Percentiles rank a stretch among this genome's conserved stretches.
These are phyloP conservation scores for Pulicaria dysenterica DNA, from an alignment of 129 eudicot genomes.

Conservation along the genomic window DNA sequence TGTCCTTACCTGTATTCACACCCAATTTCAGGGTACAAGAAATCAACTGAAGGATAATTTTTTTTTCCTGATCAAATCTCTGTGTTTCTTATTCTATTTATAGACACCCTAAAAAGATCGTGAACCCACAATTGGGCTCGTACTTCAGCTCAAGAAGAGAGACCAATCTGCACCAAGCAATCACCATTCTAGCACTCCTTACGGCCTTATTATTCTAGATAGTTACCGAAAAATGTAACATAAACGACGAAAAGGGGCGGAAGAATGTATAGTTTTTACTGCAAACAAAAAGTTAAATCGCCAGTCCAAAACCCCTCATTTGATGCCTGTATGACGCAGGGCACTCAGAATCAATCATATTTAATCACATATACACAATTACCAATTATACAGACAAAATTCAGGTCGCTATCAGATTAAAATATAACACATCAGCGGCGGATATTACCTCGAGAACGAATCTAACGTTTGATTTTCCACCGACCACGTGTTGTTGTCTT, in stretches of 20 bases:
- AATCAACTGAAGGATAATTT: too few species aligned
- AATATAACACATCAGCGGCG: background rate
- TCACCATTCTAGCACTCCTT: too few species aligned
- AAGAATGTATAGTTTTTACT: constrained; percentile 20
- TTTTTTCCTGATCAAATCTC: too few species aligned
- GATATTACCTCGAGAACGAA: constrained; percentile 27
- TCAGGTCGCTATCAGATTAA: constrained; percentile 22
- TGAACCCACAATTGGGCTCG: too few species aligned
- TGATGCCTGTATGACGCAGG: constrained; percentile 1
- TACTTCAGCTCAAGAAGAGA: too few species aligned
- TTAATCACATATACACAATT: constrained; percentile 1
- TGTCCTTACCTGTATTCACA: too few species aligned
- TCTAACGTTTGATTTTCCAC: constrained; percentile 15
- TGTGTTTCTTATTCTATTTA: too few species aligned
- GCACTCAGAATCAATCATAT: background rate
- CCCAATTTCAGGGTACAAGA: too few species aligned
- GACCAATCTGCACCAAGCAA: too few species aligned
- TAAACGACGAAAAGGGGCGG: background rate
- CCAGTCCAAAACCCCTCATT: background rate
- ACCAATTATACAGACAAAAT: constrained; percentile 19
- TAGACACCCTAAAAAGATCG: too few species aligned
- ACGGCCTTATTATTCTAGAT: too few species aligned
- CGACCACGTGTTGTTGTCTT: constrained; percentile 25
- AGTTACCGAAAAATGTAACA: too few species aligned
- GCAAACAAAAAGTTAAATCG: background rate